Evolutionary conservation across 108 stramenopile genomes (phyloP).

Genomic region (Pseudonitzschia multiseries): DNA sequence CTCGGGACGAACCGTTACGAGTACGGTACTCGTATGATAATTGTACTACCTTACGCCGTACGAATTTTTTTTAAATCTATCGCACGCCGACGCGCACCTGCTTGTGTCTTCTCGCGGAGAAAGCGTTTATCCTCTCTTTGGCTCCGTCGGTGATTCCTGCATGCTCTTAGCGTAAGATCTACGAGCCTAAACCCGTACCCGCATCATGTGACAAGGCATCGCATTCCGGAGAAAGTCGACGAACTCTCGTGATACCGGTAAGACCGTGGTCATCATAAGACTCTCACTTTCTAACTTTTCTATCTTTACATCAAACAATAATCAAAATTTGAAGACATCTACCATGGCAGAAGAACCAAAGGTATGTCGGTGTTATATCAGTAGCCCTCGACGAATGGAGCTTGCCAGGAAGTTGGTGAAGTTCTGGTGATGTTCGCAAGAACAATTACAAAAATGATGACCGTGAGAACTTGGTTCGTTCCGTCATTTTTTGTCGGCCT

Average conservation of each 20-base stretch:
- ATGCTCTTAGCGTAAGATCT: too few relatives aligned
- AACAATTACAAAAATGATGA: not conserved
- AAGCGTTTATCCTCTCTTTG: too few relatives aligned
- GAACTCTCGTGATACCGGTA: too few relatives aligned
- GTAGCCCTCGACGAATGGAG: not conserved
- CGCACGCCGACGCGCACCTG: not conserved
- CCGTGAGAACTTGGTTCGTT: not conserved
- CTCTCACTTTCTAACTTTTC: not conserved
- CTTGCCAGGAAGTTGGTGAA: not conserved
- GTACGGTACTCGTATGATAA: too few relatives aligned
- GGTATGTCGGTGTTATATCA: not conserved
- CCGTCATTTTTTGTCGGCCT: not conserved
- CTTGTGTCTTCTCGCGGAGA: not conserved
- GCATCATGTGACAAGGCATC: too few relatives aligned
- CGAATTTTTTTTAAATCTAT: not conserved
- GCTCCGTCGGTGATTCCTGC: too few relatives aligned
- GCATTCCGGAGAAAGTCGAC: too few relatives aligned
- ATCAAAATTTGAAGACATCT: conserved; percentile 1
- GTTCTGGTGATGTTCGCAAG: not conserved
- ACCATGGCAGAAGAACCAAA: conserved; percentile 13
- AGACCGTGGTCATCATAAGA: not conserved
- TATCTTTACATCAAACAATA: not conserved
- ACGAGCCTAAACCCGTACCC: too few relatives aligned
- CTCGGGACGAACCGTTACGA: too few relatives aligned
- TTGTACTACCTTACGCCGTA: too few relatives aligned